These are phyloP conservation scores for Aspergillus brunneoviolaceus DNA, from an alignment of 2,329 filamentous ascomycete species.

Conservation along the genomic window DNA sequence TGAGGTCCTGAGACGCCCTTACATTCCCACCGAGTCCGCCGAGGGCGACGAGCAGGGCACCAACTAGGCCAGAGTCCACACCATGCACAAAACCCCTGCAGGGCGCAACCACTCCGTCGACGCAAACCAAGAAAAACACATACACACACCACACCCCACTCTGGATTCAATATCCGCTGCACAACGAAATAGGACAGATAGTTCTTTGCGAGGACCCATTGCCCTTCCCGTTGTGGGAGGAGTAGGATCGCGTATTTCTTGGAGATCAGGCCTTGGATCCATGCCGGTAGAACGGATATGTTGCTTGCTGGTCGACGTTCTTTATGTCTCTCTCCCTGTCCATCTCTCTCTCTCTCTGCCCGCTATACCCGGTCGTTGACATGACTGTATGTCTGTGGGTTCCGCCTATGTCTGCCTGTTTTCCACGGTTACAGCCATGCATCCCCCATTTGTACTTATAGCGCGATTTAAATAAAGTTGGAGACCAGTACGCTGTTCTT, in stretches of 20 bases:
- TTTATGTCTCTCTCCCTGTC: background rate
- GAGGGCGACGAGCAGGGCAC: constrained; percentile 9
- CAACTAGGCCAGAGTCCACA: constrained; percentile 9
- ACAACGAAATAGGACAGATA: too few relatives aligned
- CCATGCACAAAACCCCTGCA: background rate
- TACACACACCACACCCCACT: background rate
- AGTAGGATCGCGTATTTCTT: background rate
- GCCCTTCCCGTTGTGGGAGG: background rate
- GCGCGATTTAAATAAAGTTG: background rate
- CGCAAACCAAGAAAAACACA: background rate
- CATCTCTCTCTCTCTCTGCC: background rate
- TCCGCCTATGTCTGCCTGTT: background rate
- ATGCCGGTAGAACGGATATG: background rate
- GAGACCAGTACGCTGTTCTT: too few relatives aligned
- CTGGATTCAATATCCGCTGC: too few relatives aligned
- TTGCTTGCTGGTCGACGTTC: background rate
- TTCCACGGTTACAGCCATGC: background rate
- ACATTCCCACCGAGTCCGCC: constrained; percentile 7
- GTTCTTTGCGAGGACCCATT: too few relatives aligned
- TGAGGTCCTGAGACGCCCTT: constrained; percentile 37
- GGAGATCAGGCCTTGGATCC: background rate
- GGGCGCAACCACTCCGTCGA: background rate
- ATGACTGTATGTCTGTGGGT: background rate
- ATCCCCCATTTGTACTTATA: background rate
- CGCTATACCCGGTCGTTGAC: background rate